Base-by-base conservation (phyloP, 2,329 filamentous ascomycete species). In the Plectosphaerella cucumerina region DNA sequence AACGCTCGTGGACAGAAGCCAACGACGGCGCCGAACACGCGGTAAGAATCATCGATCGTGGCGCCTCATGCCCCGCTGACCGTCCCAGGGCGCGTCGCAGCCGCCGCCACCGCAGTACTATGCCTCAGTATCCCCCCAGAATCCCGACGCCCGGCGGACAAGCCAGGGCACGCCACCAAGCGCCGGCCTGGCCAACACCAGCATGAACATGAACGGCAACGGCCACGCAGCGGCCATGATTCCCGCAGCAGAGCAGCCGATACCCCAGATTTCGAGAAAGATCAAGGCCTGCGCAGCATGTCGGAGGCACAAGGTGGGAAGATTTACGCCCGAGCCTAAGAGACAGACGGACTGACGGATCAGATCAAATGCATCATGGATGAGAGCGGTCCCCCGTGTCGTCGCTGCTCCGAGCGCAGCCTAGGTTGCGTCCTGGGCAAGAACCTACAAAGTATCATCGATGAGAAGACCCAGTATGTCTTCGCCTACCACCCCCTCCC, bases 291-390 rank as follows among this genome's bases (percentile, higher is more conserved):
- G 70, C 18, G 66, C 70, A 17, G 65, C 69, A 18, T 72, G 70
- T 54, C 59, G 70, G 4, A 71, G 70, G 50, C 69, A 70, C 51
- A 72, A 72, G 62, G 69, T 70, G 35, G 51, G 53, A 42, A 12
- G 20, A 44, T 17, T 18, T 17, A 3, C 11, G 15, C 22, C 12
- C 11, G 6, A 23, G n/a, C 1, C 11, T 21, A 18, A 10, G 17
- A 50, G n/a, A 17, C 26, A 50, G 20, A 46, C 37, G 9, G 1
- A n/a, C 15, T 9, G 3, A 18, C 11, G 6, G 17, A 20, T 22
- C 22, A 71, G 69, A 71, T 72, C 49, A 70, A 70, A 56, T 72
- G 70, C 43, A 55, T 71, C 43, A 72, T 72, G 69, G 68, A 71
- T 44, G 66, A 69, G 34, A 63, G 59, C 22, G 68, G 68, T 1